Evolutionary conservation across 352 stramenopile genomes (phyloP).

Genomic region (Elongisporangium anandrum): DNA sequence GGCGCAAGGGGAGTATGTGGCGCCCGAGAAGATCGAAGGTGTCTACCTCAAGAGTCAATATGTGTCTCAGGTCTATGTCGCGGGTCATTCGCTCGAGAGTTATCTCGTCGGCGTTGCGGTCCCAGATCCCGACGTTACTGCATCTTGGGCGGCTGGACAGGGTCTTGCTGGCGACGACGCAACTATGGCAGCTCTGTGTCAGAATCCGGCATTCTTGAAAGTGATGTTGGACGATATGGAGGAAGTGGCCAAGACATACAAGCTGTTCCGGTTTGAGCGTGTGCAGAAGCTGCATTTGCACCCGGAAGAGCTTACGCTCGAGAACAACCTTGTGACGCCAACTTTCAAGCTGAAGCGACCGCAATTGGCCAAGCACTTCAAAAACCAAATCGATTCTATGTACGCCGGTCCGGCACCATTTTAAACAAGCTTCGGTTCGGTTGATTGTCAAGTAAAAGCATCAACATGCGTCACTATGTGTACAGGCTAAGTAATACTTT

Average conservation of each 20-base stretch:
- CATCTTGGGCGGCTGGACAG: slow-evolving; percentile 65
- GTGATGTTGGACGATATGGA: slow-evolving; percentile 81
- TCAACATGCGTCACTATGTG: no score
- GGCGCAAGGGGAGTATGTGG: slow-evolving; percentile 94
- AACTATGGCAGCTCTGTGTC: slow-evolving; percentile 17
- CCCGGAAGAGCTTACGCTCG: slow-evolving; percentile 80
- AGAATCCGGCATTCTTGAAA: slow-evolving; percentile 21
- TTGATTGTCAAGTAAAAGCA: no score
- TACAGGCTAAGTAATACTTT: no score
- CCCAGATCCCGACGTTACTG: slow-evolving; percentile 87
- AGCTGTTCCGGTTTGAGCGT: slow-evolving; percentile 92
- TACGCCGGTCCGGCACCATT: slow-evolving; percentile 34
- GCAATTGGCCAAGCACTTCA: slow-evolving; percentile 85
- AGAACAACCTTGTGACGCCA: slow-evolving; percentile 93
- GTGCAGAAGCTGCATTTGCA: slow-evolving; percentile 87
- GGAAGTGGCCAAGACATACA: slow-evolving; percentile 44
- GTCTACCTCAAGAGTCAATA: slow-evolving; percentile 89
- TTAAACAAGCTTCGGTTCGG: no score
- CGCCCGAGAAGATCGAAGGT: slow-evolving; percentile 96
- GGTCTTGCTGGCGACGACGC: slow-evolving; percentile 24
- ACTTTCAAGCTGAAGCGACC: slow-evolving; percentile 96
- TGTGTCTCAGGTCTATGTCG: slow-evolving; percentile 92
- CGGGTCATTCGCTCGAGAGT: slow-evolving; percentile 94
- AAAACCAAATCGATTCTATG: slow-evolving; percentile 73
- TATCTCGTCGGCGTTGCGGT: slow-evolving; percentile 93